Percentiles rank a stretch among this genome's conserved stretches.
Conservation (phyloP, 164 flowering plant genomes). For the Litsea cubeba region DNA sequence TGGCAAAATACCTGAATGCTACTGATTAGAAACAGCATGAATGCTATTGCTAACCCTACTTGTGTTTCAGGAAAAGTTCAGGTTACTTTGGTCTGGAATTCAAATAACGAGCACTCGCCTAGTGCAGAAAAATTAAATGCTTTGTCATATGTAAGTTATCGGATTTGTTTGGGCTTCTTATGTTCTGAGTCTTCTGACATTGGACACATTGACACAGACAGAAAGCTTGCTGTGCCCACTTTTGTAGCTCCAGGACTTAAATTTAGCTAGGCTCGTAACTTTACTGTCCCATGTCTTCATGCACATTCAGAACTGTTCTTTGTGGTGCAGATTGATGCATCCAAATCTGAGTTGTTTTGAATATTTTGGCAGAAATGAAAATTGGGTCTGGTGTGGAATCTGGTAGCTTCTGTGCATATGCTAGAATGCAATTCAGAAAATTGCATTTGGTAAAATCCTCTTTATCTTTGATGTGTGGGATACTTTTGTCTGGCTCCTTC, state of each 20-base stretch:
- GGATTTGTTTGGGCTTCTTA: neutral
- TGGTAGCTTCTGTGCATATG: too few species aligned
- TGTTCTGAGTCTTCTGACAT: neutral
- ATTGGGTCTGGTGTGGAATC: too few species aligned
- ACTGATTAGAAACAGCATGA: neutral
- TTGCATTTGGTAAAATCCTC: neutral
- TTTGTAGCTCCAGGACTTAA: neutral
- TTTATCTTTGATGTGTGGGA: too few species aligned
- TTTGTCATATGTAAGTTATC: conserved; percentile 60
- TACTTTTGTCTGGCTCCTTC: too few species aligned
- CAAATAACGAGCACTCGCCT: conserved; percentile 72
- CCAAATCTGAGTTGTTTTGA: too few species aligned
- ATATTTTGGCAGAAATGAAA: too few species aligned
- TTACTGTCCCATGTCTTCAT: too few species aligned
- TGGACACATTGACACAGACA: neutral
- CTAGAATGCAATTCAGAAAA: neutral
- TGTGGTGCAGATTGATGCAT: too few species aligned
- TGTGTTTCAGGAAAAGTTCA: conserved; percentile 73
- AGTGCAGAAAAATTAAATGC: conserved; percentile 58
- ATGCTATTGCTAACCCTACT: neutral
- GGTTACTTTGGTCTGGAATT: conserved; percentile 92
- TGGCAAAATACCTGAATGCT: too few species aligned
- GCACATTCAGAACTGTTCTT: too few species aligned
- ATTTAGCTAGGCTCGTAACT: too few species aligned
- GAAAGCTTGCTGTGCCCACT: too few species aligned